Conservation (phyloP, 2,329 filamentous ascomycete species). For the Cadophora sp. region DNA sequence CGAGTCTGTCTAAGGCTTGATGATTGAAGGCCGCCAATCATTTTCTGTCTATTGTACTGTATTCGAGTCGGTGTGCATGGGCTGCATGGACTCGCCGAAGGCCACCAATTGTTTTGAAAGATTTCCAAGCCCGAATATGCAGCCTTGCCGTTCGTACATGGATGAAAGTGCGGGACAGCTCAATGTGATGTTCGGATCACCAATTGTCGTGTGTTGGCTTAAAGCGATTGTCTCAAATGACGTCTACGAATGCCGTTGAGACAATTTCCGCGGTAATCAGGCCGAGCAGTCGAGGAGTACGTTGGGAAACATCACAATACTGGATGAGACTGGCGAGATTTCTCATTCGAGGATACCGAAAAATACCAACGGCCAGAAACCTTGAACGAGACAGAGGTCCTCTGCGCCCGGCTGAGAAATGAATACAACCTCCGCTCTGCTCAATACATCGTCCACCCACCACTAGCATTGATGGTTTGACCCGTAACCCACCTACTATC, state of each 20-base stretch:
- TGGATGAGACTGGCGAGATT: neutral
- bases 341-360: neutral
- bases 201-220: neutral
- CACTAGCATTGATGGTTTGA: constrained; percentile 30
- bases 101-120: neutral
- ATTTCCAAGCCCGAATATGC: neutral
- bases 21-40: neutral
- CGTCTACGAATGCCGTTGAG: neutral
- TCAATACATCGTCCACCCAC: constrained; percentile 35
- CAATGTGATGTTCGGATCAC: neutral
- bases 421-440: neutral
- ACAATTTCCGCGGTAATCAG: neutral
- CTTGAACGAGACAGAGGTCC: no score
- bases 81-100: neutral
- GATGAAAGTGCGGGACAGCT: neutral
- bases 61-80: neutral
- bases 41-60: neutral
- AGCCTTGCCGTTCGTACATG: neutral
- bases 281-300: neutral
- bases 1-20: neutral
- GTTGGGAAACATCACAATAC: no score
- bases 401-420: no score
- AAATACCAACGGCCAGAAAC: no score
- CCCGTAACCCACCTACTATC: constrained; percentile 56
- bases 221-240: neutral